phyloP scores from a whole-genome alignment of 164 flowering plant species.

The Protea cynaroides region DNA sequence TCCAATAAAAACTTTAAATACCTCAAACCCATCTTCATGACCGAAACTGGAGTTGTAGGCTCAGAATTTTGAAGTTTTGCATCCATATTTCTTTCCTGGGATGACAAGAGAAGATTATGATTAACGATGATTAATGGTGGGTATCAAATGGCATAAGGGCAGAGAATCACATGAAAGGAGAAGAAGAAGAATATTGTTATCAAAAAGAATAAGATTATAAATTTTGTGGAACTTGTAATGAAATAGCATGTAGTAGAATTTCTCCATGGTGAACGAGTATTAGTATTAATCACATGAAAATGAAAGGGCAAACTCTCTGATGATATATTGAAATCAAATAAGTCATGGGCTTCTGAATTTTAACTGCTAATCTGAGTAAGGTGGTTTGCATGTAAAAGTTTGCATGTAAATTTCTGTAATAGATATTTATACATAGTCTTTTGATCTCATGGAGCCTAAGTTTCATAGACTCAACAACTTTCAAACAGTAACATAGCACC shows the following conservation, averaged over 20 bases:
- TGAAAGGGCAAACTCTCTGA: too few relatives aligned
- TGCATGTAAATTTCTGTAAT: too few relatives aligned
- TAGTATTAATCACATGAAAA: not conserved
- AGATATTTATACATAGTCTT: too few relatives aligned
- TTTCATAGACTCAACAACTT: too few relatives aligned
- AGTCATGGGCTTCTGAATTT: not conserved
- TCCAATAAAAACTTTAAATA: constrained; percentile 15
- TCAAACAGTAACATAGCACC: too few relatives aligned
- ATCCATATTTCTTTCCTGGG: constrained; percentile 77
- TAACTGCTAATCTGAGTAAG: not conserved
- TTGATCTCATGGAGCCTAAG: too few relatives aligned
- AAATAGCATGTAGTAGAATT: not conserved
- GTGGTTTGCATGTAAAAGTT: not conserved
- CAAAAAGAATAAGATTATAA: too few relatives aligned
- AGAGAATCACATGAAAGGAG: not conserved
- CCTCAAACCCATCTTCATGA: constrained; percentile 64
- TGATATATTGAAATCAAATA: not conserved
- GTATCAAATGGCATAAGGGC: too few relatives aligned
- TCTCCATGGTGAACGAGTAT: not conserved
- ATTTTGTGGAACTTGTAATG: not conserved
- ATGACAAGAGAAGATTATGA: constrained; percentile 5
- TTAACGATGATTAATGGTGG: too few relatives aligned
- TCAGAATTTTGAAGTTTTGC: constrained; percentile 57
- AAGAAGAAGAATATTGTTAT: not conserved
- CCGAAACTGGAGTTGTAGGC: constrained; percentile 67